Base-by-base conservation (phyloP, 2,329 filamentous ascomycete genomes). In the Nannizzia gypsea region DNA sequence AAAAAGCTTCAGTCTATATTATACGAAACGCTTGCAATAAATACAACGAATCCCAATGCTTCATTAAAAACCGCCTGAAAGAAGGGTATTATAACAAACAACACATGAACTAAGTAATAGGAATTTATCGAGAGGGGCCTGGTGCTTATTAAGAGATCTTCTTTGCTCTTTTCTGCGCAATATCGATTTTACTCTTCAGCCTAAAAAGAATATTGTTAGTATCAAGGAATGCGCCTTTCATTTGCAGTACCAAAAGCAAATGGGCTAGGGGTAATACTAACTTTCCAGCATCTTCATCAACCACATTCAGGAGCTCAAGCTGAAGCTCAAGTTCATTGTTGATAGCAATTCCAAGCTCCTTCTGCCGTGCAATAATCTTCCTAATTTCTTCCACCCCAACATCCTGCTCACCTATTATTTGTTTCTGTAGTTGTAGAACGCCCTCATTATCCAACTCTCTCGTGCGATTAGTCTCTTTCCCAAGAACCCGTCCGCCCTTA, bases 371-470 rank as follows among this genome's bases (percentile, higher is more conserved):
- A 46, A 85, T 79, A 38, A 83, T 81, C 64, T 80, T 81, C 50
- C 80, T 77, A 64, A 86, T 66, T 63, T 82, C 79, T 48, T 83
- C 74, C 3, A 86, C 76, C 66, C 82, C 81, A 65, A 80, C 71
- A 62, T 86, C 83, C 66, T 86, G 83, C 56, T 83, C 80, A 52
- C 76, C 68, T 72, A 86, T 85, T 60, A 83, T 78, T 66, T 84
- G 80, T 64, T 79, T 76, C 70, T 86, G 83, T 62, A 86, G 67
- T 69, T 85, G 82, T 64, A 86, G 63, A 13, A 86, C 81, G 0
- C 83, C 83, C n/a, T 79, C 72, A 63, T 86, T 86, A 68, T 85
- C 83, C 63, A 85, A 67, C 65, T 85, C 82, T 11, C 83, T 73
- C 8, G 83, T 86, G 42, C 79, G 76, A 63, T 83, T 80, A 0